Evolutionary conservation across 139 green algal genomes (phyloP).

Genomic region (Dunaliella primolecta): DNA sequence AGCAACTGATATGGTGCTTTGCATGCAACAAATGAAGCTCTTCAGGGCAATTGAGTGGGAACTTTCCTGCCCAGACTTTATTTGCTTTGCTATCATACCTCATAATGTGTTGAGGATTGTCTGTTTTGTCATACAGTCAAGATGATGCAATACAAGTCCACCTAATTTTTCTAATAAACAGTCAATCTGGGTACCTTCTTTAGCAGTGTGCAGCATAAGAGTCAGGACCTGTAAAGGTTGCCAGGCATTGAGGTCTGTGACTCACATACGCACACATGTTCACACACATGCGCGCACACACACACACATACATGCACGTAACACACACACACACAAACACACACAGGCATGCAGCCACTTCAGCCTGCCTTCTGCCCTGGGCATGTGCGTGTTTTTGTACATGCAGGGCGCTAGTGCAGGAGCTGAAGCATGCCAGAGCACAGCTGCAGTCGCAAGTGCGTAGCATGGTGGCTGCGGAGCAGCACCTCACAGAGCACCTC

Average conservation of each 20-base stretch:
- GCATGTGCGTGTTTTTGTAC: not conserved
- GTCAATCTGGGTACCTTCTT: too few relatives aligned
- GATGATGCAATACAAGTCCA: too few relatives aligned
- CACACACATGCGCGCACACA: not conserved
- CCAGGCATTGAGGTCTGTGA: not conserved
- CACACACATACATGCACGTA: not conserved
- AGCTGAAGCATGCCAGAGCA: constrained; percentile 9
- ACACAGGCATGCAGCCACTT: not conserved
- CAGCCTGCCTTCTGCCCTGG: too few relatives aligned
- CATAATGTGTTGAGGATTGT: too few relatives aligned
- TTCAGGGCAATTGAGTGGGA: too few relatives aligned
- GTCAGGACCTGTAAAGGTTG: not conserved
- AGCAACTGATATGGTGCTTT: too few relatives aligned
- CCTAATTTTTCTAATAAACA: too few relatives aligned
- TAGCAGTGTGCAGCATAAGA: too few relatives aligned
- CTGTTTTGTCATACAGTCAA: too few relatives aligned
- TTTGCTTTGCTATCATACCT: too few relatives aligned
- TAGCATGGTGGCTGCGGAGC: constrained; percentile 14
- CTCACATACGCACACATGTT: not conserved
- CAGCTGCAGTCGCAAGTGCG: constrained; percentile 17
- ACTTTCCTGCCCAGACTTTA: too few relatives aligned
- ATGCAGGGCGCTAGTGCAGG: not conserved
- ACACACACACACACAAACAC: not conserved
- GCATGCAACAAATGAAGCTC: too few relatives aligned
- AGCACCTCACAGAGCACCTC: constrained; percentile 20